Conservation (phyloP, 2,329 filamentous ascomycete genomes). For the Hypoxylon sp. region DNA sequence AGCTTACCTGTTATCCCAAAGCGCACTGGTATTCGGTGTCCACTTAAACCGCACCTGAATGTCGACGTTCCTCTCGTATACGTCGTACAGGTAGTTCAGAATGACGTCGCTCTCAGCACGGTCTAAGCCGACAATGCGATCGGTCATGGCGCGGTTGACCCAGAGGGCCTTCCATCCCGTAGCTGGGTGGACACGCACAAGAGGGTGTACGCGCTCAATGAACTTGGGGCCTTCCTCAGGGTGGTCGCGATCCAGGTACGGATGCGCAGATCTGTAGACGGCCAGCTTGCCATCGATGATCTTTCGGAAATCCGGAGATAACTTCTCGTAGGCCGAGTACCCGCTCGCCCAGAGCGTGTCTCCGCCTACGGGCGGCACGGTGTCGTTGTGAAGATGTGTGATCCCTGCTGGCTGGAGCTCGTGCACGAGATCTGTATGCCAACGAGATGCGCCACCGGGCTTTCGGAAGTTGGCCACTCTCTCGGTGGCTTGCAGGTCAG, state of each 20-base stretch:
- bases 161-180: slow-evolving; percentile 82
- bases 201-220: slow-evolving; percentile 76
- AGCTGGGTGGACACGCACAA: slow-evolving; percentile 79
- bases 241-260: slow-evolving; percentile 75
- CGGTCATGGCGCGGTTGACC: slow-evolving; percentile 79
- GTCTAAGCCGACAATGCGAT: slow-evolving; percentile 77
- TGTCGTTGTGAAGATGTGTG: slow-evolving; percentile 79
- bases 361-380: slow-evolving; percentile 74
- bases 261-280: slow-evolving; percentile 76
- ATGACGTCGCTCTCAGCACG: slow-evolving; percentile 78
- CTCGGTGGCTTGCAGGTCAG: slow-evolving; percentile 75
- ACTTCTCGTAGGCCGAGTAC: slow-evolving; percentile 80
- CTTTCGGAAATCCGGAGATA: slow-evolving; percentile 77
- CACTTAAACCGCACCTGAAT: slow-evolving; percentile 81
- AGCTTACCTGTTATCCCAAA: slow-evolving; percentile 78
- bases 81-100: slow-evolving; percentile 75
- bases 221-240: slow-evolving; percentile 73
- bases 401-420: slow-evolving; percentile 79
- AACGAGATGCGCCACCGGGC: slow-evolving; percentile 76
- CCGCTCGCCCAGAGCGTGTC: slow-evolving; percentile 82
- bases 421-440: slow-evolving; percentile 80
- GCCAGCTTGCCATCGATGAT: slow-evolving; percentile 77
- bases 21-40: slow-evolving; percentile 75
- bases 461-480: slow-evolving; percentile 72
- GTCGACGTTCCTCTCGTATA: slow-evolving; percentile 78